phyloP scores from a whole-genome alignment of 495 filamentous ascomycete species.

The Trichoderma parareesei region DNA sequence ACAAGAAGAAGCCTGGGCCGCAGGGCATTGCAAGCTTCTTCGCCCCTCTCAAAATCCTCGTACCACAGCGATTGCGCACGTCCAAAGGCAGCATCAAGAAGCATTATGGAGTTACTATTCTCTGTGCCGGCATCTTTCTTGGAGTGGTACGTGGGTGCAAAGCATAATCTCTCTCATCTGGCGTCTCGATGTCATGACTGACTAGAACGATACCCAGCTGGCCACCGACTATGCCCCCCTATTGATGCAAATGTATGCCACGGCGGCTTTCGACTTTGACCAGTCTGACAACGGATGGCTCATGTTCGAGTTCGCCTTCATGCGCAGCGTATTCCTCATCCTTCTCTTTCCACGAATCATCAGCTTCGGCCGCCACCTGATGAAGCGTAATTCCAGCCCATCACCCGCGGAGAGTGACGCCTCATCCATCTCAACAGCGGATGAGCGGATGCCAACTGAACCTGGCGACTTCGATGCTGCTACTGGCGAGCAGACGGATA shows the following conservation, averaged over 20 bases:
- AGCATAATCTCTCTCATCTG: background rate
- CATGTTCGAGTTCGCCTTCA: constrained; percentile 43
- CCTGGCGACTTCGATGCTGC: background rate
- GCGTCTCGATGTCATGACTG: background rate
- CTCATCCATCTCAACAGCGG: background rate
- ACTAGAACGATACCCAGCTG: constrained; percentile 21
- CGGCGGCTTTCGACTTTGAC: constrained; percentile 44
- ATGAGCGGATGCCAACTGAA: background rate
- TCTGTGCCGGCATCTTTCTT: constrained; percentile 47
- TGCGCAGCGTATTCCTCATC: constrained; percentile 46
- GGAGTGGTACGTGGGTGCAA: constrained; percentile 34
- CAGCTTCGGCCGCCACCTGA: constrained; percentile 29
- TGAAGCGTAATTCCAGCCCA: background rate
- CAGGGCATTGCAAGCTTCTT: constrained; percentile 40
- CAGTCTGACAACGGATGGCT: constrained; percentile 46
- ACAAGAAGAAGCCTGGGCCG: constrained; percentile 21
- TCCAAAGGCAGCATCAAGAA: constrained; percentile 30
- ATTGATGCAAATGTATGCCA: constrained; percentile 46
- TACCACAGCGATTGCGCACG: constrained; percentile 37
- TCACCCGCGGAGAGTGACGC: constrained; percentile 20
- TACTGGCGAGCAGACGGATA: background rate
- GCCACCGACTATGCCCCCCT: constrained; percentile 47
- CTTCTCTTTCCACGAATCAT: constrained; percentile 49
- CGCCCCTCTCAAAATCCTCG: constrained; percentile 44
- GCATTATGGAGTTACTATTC: constrained; percentile 44